Evolutionary conservation across 495 filamentous ascomycete species (phyloP).

Genomic region (Friedmanniomyces simplex): DNA sequence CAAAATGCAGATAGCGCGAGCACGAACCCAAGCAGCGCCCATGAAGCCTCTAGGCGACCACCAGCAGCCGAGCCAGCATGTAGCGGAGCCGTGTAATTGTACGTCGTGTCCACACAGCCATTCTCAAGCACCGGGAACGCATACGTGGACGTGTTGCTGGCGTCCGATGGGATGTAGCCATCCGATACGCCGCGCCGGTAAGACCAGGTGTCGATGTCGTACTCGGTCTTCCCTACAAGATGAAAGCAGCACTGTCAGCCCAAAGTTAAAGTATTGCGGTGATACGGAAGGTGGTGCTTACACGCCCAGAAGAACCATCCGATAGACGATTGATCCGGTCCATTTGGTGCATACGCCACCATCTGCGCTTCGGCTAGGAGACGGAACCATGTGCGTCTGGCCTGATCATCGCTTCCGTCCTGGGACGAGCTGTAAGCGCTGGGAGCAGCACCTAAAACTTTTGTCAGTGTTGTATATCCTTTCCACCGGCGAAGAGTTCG

Average conservation of each 20-base stretch:
- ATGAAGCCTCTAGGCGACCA: background rate
- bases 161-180: constrained; percentile 3
- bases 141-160: background rate
- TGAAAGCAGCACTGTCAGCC: background rate
- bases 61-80: background rate
- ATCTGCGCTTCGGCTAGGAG: constrained; percentile 3
- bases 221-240: constrained; percentile 9
- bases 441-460: background rate
- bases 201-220: constrained; percentile 6
- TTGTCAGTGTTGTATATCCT: background rate
- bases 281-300: background rate
- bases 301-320: constrained; percentile 10
- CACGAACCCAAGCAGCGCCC: background rate
- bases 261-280: background rate
- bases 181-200: background rate
- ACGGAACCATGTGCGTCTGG: constrained; percentile 6
- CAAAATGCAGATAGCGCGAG: background rate
- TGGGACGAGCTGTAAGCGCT: background rate
- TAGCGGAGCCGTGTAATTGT: constrained; percentile 5
- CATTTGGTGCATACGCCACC: constrained; percentile 1
- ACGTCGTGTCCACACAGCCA: constrained; percentile 1
- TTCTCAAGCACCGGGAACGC: constrained; percentile 1
- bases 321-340: background rate
- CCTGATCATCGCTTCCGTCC: background rate
- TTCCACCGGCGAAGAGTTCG: background rate